Base-by-base conservation (phyloP, 176 grass and related monocot genomes). In the Cymbopogon citratus region DNA sequence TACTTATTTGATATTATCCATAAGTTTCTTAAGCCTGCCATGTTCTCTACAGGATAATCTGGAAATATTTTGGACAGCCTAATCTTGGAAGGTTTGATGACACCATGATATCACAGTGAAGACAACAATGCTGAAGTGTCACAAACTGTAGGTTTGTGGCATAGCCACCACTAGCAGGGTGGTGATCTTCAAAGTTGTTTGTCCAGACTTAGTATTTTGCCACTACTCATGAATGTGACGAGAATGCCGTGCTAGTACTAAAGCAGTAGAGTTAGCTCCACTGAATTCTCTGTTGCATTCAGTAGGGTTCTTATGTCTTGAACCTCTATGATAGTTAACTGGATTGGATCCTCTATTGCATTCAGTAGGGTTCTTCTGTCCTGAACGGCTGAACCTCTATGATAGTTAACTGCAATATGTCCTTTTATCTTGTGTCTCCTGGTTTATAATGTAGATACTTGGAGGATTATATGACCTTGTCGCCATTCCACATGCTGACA, bases 111-210 rank as follows among this genome's bases (percentile, higher is more conserved):
- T 80, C 45, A 63, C 27, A 46, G 41, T 28, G 49, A 43, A 68
- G 63, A 57, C 40, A 51, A 62, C 25, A 59, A 15, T 82, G 34
- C 21, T 33, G 9, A 77, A 31, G 65, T 26, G 8, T 31, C 14
- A 11, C 52, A 75, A 75, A 80, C 66, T 27, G 66, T 45, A 73
- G 80, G 25, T 73, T 72, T 45, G 44, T 73, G 45, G 59, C 73
- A 41, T 79, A 67, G 59, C 10, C 27, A 57, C 3, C 43, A 72
- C 9, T 26, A 68, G 18, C 12, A 5, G 29, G 7, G 23, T 79
- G 36, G 12, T 84, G 51, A 51, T 79, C 49, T 45, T 15, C 39
- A 18, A 69, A 39, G 68, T 59, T 16, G 33, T 69, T 69, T 40
- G 19, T 51, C 51, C 49, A 46, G 26, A 23, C 28, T 49, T 23